Evolutionary conservation across 1,284 basidiomycete species (phyloP).

Genomic region (Wallemia ichthyophaga): DNA sequence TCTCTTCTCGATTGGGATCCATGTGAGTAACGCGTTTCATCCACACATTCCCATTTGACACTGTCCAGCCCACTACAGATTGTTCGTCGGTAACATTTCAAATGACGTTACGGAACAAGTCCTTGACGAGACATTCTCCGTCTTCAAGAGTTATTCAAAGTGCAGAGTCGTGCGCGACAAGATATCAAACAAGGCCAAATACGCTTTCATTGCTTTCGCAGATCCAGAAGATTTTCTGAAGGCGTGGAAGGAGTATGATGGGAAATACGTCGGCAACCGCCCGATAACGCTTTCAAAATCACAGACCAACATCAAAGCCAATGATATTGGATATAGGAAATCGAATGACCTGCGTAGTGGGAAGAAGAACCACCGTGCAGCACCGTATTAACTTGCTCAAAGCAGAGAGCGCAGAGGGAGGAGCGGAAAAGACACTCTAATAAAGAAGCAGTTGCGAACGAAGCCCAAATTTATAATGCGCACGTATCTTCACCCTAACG

Average conservation of each 20-base stretch:
- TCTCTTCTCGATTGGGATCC: constrained; percentile 94
- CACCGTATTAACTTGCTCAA: too few relatives aligned
- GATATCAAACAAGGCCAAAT: constrained; percentile 41
- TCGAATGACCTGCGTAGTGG: constrained; percentile 7
- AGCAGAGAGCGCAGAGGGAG: too few relatives aligned
- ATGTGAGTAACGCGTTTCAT: constrained; percentile 24
- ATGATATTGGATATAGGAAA: constrained; percentile 24
- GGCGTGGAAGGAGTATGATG: constrained; percentile 99
- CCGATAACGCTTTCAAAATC: constrained; percentile 76
- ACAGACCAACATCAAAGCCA: constrained; percentile 48
- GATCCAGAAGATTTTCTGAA: constrained; percentile 94
- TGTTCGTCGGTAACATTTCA: constrained; percentile 92
- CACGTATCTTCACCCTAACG: too few relatives aligned
- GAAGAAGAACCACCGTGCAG: constrained; percentile 4
- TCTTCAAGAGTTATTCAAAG: constrained; percentile 74
- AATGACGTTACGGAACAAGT: constrained; percentile 94
- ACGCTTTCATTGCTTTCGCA: constrained; percentile 87
- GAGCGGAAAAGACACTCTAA: too few relatives aligned
- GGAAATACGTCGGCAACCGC: constrained; percentile 86
- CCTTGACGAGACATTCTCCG: constrained; percentile 65
- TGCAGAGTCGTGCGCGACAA: constrained; percentile 80
- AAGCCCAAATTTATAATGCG: too few relatives aligned
- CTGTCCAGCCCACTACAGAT: constrained; percentile 60
- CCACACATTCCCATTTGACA: not conserved
- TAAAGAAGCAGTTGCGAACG: too few relatives aligned